Conservation (phyloP, 768 basidiomycete genomes). For the Piloderma croceum region DNA sequence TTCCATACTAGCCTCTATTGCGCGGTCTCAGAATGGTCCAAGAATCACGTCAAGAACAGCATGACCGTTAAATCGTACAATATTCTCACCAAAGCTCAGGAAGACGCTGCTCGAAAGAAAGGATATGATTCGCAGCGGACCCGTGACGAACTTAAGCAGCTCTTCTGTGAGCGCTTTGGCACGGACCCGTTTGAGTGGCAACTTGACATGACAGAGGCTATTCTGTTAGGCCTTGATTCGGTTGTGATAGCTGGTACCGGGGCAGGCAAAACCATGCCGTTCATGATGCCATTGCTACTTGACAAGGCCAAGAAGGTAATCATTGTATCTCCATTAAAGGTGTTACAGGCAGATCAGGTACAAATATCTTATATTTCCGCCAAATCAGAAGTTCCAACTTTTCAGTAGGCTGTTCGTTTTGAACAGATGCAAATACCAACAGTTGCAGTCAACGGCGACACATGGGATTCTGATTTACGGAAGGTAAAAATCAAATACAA, state of each 20-base stretch:
- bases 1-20: too few species aligned
- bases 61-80: too few species aligned
- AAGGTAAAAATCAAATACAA: conserved; percentile 20
- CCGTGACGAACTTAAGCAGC: conserved; percentile 5
- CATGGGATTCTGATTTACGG: conserved; percentile 22
- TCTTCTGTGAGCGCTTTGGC: conserved; percentile 13
- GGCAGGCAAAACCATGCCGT: conserved; percentile 34
- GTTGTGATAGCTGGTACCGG: conserved; percentile 33
- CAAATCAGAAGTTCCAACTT: background rate
- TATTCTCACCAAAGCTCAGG: conserved; percentile 6
- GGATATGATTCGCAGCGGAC: conserved; percentile 6
- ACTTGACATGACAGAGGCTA: conserved; percentile 32
- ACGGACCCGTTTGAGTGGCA: conserved; percentile 30
- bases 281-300: conserved; percentile 26
- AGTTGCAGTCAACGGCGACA: conserved; percentile 32
- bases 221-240: conserved; percentile 28
- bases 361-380: background rate
- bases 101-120: conserved; percentile 1
- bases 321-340: conserved; percentile 34
- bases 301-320: conserved; percentile 20
- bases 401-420: conserved; percentile 24
- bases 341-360: conserved; percentile 33
- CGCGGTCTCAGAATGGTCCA: too few species aligned
- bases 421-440: conserved; percentile 22
- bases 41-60: too few species aligned